Evolutionary conservation across 805 yeast species (phyloP).

Genomic region (Saccharomycopsis sp.): DNA sequence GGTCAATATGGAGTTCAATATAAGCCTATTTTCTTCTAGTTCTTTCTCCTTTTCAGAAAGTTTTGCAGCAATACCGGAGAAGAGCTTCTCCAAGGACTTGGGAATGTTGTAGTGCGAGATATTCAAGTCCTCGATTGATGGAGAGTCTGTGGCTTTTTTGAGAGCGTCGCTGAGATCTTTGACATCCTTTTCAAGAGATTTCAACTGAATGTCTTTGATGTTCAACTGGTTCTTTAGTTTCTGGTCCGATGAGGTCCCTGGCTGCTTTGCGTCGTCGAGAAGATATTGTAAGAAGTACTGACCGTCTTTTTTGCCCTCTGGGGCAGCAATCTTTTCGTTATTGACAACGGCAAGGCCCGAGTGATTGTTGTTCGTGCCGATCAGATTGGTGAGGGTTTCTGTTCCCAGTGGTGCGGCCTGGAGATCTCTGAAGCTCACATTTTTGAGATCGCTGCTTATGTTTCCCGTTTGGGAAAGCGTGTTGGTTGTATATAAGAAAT

Average conservation of each 20-base stretch:
- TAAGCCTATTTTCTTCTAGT: conserved; percentile 50
- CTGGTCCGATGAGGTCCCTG: conserved; percentile 20
- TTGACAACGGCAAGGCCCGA: no score
- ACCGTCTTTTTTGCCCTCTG: neutral
- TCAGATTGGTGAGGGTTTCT: no score
- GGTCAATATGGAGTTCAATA: conserved; percentile 57
- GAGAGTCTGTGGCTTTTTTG: conserved; percentile 22
- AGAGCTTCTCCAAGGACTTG: conserved; percentile 38
- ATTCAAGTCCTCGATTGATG: conserved; percentile 9
- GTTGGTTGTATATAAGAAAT: neutral
- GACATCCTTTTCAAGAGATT: conserved; percentile 39
- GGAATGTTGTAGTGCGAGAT: conserved; percentile 31
- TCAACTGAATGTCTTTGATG: conserved; percentile 47
- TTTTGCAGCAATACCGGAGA: conserved; percentile 40
- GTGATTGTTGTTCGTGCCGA: no score
- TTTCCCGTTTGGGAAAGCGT: neutral
- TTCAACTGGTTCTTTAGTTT: conserved; percentile 43
- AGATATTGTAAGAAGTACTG: neutral
- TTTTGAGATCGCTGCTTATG: neutral
- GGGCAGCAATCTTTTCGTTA: no score
- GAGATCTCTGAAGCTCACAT: neutral
- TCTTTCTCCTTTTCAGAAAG: conserved; percentile 44
- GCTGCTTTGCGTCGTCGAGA: neutral
- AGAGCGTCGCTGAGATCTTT: conserved; percentile 33
- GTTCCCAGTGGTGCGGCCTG: no score